Evolutionary conservation across 441 rosid species (phyloP), one percentile per base, ranked within the genome.

Genomic region (Pelargonium citronellum): DNA sequence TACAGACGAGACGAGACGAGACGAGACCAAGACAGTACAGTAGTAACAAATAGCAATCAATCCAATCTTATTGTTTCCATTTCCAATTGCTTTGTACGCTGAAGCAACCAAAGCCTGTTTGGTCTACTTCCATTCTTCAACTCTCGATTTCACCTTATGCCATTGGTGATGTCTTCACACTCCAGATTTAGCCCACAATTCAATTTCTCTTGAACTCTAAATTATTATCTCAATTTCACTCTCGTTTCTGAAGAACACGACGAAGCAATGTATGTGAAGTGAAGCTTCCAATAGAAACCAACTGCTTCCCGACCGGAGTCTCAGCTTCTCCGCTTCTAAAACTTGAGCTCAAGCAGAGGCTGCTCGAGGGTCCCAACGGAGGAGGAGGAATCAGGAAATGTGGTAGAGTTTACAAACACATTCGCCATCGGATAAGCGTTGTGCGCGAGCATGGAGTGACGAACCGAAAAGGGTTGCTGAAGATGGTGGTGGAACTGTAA

Each of bases 401-500:
- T 60, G 34, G 34, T 13, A 60, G 37, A 60, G 34, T 60, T 60
- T 22, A 60, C 34, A 60, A 60, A 10, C 64, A 20, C n/a, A 60
- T 4, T 30, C 64, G 19, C 64, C 64, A 60, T 20, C 22, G 64
- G 64, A 22, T 60, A 60, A 60, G 64, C 30, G 34, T 60, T 20
- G 64, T 60, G 64, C 64, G 34, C 22, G 64, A 60, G 64, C 34
- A 12, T 60, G 30, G 3, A 30, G 30, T 20, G 34, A 60, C 11
- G 34, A 60, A 22, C 64, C 22, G n/a, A 20, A 60, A 60, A 60
- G 64, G 64, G 64, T 60, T 9, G 64, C 4, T 60, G 64, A 19
- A 60, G 64, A 60, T 20, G 60, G 13, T 53, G 60, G 60, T 16
- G 20, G 60, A 15, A 8, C 22, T 60, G 34, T 20, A 22, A 60